Evolutionary conservation across 306 rosid species (phyloP).

Genomic region (Senna siamea): DNA sequence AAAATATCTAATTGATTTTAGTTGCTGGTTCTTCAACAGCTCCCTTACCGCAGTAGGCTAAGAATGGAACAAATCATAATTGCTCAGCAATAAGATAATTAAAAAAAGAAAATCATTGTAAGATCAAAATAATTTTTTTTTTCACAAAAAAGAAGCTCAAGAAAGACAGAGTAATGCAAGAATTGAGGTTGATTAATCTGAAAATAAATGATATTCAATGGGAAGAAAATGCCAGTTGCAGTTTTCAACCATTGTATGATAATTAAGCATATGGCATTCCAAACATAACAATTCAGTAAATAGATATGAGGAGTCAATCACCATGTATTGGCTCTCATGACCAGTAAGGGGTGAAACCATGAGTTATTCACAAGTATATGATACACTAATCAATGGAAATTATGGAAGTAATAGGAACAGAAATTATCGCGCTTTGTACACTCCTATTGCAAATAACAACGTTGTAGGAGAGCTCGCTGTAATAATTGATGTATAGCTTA

Average conservation of each 20-base stretch:
- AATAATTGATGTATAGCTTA: slow-evolving; percentile 34
- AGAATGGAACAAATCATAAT: background rate
- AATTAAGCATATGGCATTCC: background rate
- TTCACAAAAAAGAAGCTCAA: background rate
- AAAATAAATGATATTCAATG: background rate
- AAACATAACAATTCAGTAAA: background rate
- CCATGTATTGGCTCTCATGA: slow-evolving; percentile 11
- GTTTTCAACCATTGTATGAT: slow-evolving; percentile 1
- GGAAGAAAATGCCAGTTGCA: background rate
- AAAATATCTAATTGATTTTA: background rate
- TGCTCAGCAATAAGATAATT: slow-evolving; percentile 1
- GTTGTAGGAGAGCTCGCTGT: slow-evolving; percentile 7
- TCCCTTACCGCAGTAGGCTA: background rate
- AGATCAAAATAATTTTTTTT: slow-evolving; percentile 6
- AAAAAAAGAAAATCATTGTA: slow-evolving; percentile 11
- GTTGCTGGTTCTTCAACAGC: slow-evolving; percentile 1
- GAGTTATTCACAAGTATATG: slow-evolving; percentile 20
- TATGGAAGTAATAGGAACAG: background rate
- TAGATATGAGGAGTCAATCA: slow-evolving; percentile 11
- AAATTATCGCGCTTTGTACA: background rate
- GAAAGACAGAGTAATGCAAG: background rate
- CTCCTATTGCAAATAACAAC: background rate
- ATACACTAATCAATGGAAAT: background rate
- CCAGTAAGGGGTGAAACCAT: slow-evolving; percentile 5
- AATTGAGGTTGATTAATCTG: background rate